Evolutionary conservation across 139 green algal species (phyloP).

Genomic region (Chlorella ohadii): DNA sequence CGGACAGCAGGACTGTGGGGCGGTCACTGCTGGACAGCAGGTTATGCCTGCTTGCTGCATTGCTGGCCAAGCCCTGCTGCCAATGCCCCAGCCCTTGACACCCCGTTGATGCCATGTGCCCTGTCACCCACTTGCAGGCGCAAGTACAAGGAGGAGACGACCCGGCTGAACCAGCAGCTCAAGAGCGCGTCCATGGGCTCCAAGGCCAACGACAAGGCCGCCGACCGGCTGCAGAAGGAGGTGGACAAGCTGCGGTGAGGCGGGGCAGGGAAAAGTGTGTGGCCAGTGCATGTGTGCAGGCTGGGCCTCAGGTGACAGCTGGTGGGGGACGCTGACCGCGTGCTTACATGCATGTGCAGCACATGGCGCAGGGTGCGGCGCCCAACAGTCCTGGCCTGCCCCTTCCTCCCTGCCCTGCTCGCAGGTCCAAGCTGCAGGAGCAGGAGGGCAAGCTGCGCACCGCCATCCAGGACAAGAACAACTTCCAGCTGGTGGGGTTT

Average conservation of each 20-base stretch:
- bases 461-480: conserved; percentile 66
- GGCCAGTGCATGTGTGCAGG: neutral
- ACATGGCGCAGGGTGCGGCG: no score
- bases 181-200: conserved; percentile 55
- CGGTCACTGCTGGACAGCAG: no score
- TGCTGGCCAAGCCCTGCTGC: no score
- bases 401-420: neutral
- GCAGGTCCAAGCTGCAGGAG: conserved; percentile 66
- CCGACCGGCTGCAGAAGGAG: conserved; percentile 67
- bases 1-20: no score
- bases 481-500: neutral
- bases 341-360: no score
- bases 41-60: no score
- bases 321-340: no score
- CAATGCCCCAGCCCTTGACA: no score
- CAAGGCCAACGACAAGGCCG: conserved; percentile 70
- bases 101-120: no score
- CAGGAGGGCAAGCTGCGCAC: conserved; percentile 76
- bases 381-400: no score
- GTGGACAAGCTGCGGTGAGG: conserved; percentile 71
- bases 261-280: neutral
- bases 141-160: conserved; percentile 83
- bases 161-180: conserved; percentile 72
- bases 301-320: no score
- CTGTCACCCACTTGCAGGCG: no score